Evolutionary conservation across 2,329 filamentous ascomycete genomes (phyloP).

Genomic region (Chaetothyriales sp.): DNA sequence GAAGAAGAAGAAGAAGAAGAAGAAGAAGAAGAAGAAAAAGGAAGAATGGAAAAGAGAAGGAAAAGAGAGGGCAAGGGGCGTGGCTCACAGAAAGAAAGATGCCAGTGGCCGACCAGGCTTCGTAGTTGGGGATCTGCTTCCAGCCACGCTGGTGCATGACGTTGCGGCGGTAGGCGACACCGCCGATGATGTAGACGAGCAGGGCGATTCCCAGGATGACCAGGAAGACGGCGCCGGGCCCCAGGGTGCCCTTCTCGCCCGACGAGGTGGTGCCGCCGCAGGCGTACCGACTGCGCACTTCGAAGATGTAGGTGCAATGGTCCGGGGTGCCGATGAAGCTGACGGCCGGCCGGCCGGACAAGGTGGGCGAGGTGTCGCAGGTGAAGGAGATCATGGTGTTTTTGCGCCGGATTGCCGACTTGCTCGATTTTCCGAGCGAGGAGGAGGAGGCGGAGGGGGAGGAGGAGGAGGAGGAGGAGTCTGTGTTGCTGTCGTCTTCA

Average conservation of each 20-base stretch:
- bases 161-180: conserved; percentile 87
- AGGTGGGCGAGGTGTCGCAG: conserved; percentile 59
- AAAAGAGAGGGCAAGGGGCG: not conserved
- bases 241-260: conserved; percentile 41
- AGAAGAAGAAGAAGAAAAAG: too few relatives aligned
- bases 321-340: conserved; percentile 83
- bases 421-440: conserved; percentile 7
- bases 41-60: too few relatives aligned
- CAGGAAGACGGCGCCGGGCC: conserved; percentile 64
- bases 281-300: conserved; percentile 70
- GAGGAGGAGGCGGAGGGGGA: too few relatives aligned
- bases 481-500: conserved; percentile 20
- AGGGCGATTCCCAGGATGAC: conserved; percentile 68
- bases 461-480: too few relatives aligned
- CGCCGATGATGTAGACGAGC: conserved; percentile 77
- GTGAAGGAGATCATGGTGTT: conserved; percentile 84
- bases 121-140: conserved; percentile 89
- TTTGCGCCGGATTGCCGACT: conserved; percentile 37
- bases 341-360: conserved; percentile 36
- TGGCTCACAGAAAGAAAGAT: conserved; percentile 59
- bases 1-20: too few relatives aligned
- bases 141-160: conserved; percentile 89
- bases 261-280: conserved; percentile 51
- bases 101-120: conserved; percentile 77
- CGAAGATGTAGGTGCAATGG: conserved; percentile 91